phyloP scores from a whole-genome alignment of 164 flowering plant species.

The Cinnamomum micranthum region DNA sequence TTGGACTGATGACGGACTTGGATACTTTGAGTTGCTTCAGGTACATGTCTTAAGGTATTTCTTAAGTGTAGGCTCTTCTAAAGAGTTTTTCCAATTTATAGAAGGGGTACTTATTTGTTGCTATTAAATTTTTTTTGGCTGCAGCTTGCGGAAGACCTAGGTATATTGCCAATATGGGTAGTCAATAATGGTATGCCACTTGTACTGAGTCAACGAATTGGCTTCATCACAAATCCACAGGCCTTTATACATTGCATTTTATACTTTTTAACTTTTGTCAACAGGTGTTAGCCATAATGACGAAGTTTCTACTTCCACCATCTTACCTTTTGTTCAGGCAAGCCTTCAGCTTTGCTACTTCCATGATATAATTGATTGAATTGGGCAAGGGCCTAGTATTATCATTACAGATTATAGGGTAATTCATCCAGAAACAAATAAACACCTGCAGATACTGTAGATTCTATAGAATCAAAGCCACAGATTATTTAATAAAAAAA shows the following conservation, averaged over 20 bases:
- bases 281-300: slow-evolving; percentile 86
- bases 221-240: neutral
- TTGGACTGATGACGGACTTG: slow-evolving; percentile 98
- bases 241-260: neutral
- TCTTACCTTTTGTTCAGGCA: slow-evolving; percentile 80
- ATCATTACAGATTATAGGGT: no score
- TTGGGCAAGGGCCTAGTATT: no score
- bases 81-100: no score
- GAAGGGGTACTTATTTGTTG: no score
- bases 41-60: slow-evolving; percentile 29
- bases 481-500: no score
- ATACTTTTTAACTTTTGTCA: slow-evolving; percentile 7
- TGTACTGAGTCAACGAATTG: neutral
- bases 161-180: slow-evolving; percentile 82
- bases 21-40: slow-evolving; percentile 87
- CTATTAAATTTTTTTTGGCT: slow-evolving; percentile 4
- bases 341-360: slow-evolving; percentile 5
- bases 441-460: no score
- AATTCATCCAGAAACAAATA: no score
- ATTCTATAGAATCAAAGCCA: no score
- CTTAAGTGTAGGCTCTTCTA: slow-evolving; percentile 1
- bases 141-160: slow-evolving; percentile 89
- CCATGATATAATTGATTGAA: neutral
- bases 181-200: slow-evolving; percentile 72
- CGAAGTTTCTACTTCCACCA: slow-evolving; percentile 54